These are phyloP conservation scores for Flaveria robusta DNA, from an alignment of 129 eudicot genomes.

Conservation along the genomic window DNA sequence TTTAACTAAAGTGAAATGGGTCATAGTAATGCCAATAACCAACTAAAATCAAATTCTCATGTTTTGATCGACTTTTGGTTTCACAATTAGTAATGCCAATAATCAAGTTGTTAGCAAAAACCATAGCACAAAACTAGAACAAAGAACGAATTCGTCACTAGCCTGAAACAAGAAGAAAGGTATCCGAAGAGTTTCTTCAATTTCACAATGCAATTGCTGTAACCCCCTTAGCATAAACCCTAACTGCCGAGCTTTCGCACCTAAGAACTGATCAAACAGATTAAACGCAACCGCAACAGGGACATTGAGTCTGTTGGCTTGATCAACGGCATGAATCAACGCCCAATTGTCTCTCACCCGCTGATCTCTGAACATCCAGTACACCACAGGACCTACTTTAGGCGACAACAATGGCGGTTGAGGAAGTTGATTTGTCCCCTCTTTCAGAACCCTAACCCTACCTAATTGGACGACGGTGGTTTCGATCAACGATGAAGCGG, in stretches of 20 bases:
- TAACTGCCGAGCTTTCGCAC: conserved; percentile 87
- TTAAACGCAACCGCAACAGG: conserved; percentile 88
- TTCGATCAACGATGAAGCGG: conserved; percentile 29
- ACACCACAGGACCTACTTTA: conserved; percentile 73
- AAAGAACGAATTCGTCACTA: neutral
- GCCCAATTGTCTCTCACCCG: conserved; percentile 96
- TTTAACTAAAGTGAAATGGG: too few species aligned
- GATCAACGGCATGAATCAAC: conserved; percentile 82
- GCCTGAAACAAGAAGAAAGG: conserved; percentile 79
- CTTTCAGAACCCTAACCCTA: conserved; percentile 70
- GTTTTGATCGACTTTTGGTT: too few species aligned
- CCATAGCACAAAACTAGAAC: too few species aligned
- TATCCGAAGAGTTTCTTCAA: conserved; percentile 45
- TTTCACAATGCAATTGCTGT: conserved; percentile 42
- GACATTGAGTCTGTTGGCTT: conserved; percentile 68
- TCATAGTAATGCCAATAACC: too few species aligned
- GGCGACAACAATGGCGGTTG: neutral
- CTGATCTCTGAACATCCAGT: conserved; percentile 99
- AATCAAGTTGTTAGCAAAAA: too few species aligned
- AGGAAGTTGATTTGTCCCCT: conserved; percentile 23
- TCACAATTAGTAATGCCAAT: too few species aligned
- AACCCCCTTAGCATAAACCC: conserved; percentile 97
- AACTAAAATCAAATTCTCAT: too few species aligned
- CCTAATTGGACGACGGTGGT: conserved; percentile 62
- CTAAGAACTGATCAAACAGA: conserved; percentile 76